Conservation (phyloP, 2,329 filamentous ascomycete genomes). For the Phaeosphaeriaceae sp. region DNA sequence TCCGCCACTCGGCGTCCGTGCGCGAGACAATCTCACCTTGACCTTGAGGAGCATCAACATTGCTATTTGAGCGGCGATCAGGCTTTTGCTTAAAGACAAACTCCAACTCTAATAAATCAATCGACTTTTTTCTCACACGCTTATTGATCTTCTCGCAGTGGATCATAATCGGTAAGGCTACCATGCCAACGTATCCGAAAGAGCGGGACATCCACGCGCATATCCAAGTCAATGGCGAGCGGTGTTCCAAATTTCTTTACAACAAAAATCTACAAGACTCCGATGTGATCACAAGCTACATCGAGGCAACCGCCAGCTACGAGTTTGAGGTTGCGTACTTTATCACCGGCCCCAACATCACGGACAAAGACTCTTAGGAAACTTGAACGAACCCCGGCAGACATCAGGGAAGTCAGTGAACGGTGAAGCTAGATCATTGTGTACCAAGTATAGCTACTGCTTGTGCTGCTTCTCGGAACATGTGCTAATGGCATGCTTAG, state of each 20-base stretch:
- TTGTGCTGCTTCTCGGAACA: too few species aligned
- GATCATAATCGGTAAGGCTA: neutral
- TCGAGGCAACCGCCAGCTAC: neutral
- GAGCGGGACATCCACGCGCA: neutral
- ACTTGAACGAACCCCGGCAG: neutral
- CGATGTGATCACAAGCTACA: neutral
- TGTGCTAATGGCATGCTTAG: neutral
- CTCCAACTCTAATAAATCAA: neutral
- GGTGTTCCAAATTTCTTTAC: neutral
- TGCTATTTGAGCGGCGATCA: neutral
- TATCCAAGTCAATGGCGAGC: neutral
- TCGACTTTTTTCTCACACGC: neutral
- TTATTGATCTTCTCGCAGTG: neutral
- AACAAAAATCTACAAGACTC: neutral
- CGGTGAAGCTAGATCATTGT: neutral
- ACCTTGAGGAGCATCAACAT: neutral
- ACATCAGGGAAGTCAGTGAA: neutral
- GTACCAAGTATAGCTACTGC: neutral
- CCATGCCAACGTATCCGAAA: neutral
- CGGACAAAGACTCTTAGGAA: neutral
- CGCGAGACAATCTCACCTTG: neutral
- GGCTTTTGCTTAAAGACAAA: neutral
- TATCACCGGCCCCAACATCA: neutral
- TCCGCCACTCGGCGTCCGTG: neutral
- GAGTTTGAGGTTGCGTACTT: neutral